Evolutionary conservation across 2,329 filamentous ascomycete genomes (phyloP).

Genomic region (Fusarium anthophilum): DNA sequence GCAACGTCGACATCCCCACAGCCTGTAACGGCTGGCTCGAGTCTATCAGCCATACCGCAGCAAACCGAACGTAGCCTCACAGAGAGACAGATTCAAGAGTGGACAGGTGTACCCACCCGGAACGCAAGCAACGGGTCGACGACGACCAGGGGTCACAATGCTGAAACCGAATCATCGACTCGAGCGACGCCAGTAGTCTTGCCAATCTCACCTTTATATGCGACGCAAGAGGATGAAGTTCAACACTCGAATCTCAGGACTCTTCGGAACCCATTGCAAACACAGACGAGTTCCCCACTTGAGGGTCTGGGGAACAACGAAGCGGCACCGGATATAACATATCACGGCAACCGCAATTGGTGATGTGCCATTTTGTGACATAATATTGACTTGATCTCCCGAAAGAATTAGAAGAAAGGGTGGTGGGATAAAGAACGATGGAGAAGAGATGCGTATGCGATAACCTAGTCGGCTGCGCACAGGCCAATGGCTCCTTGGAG

Average conservation of each 20-base stretch:
- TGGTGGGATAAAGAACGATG: not conserved
- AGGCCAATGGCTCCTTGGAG: not conserved
- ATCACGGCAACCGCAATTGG: conserved; percentile 27
- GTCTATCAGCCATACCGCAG: conserved; percentile 8
- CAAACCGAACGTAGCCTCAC: conserved; percentile 8
- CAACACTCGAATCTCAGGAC: conserved; percentile 2
- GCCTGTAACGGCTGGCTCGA: not conserved
- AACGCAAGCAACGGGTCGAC: not conserved
- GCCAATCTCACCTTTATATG: conserved; percentile 25
- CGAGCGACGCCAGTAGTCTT: conserved; percentile 17
- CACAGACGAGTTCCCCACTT: not conserved
- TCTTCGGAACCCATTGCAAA: conserved; percentile 26
- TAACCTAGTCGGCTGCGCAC: not conserved
- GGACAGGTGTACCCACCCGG: not conserved
- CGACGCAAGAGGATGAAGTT: not conserved
- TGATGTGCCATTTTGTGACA: not conserved
- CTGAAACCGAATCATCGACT: conserved; percentile 1
- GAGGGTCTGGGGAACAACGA: conserved; percentile 5
- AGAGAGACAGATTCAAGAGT: conserved; percentile 5
- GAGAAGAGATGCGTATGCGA: not conserved
- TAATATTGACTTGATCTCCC: not conserved
- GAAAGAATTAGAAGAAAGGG: not conserved
- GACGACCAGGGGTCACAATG: not conserved
- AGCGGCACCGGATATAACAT: conserved; percentile 7
- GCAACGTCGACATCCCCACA: not conserved